Evolutionary conservation across 2,329 filamentous ascomycete genomes (phyloP).

Genomic region (Verticillium isaacii): DNA sequence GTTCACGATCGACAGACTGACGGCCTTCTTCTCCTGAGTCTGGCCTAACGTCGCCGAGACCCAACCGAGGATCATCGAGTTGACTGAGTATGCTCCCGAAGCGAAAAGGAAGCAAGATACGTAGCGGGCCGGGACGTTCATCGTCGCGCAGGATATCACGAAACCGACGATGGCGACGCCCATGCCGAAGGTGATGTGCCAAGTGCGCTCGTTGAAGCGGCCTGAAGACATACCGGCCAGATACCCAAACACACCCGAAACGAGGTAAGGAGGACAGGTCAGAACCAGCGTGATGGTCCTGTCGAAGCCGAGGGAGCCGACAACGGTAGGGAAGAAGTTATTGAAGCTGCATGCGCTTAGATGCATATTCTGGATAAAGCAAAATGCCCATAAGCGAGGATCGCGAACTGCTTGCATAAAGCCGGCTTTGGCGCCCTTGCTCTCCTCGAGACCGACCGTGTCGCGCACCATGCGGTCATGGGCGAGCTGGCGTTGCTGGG

Average conservation of each 20-base stretch:
- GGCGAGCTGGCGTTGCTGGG: constrained; percentile 34
- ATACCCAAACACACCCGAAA: constrained; percentile 37
- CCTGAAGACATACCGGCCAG: constrained; percentile 33
- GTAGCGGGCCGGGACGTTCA: constrained; percentile 29
- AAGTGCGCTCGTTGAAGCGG: constrained; percentile 8
- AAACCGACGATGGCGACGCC: constrained; percentile 9
- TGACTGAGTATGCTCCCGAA: constrained; percentile 33
- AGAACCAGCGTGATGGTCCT: constrained; percentile 36
- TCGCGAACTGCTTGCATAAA: constrained; percentile 20
- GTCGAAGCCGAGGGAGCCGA: constrained; percentile 24
- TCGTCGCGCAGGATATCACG: constrained; percentile 16
- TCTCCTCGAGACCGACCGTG: constrained; percentile 23
- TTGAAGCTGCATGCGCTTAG: constrained; percentile 19
- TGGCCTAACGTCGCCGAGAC: constrained; percentile 33
- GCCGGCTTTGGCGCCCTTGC: constrained; percentile 29
- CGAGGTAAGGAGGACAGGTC: constrained; percentile 41
- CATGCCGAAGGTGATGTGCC: constrained; percentile 10
- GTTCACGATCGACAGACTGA: constrained; percentile 36
- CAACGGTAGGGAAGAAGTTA: constrained; percentile 25
- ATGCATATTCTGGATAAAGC: constrained; percentile 23
- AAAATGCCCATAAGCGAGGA: constrained; percentile 21
- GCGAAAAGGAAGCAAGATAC: constrained; percentile 25
- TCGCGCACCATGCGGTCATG: constrained; percentile 30
- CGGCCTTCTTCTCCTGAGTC: constrained; percentile 38
- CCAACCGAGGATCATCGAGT: constrained; percentile 19